These are phyloP conservation scores for Spathaspora boniae DNA, from an alignment of 805 yeast species.

Conservation along the genomic window DNA sequence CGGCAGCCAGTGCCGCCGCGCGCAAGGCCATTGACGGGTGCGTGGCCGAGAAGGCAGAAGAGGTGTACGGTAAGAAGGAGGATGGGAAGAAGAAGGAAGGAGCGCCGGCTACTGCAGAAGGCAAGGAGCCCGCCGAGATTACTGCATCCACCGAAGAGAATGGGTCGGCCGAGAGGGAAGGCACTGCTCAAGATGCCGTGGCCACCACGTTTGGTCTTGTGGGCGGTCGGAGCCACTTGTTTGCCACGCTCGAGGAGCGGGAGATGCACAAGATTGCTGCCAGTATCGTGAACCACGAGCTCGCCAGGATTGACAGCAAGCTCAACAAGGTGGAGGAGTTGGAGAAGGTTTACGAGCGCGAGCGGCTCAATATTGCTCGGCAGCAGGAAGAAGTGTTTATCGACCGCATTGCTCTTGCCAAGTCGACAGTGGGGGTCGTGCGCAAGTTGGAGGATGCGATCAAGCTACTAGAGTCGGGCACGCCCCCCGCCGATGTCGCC, in stretches of 20 bases:
- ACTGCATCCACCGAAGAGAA: conserved; percentile 11
- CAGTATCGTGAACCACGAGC: conserved; percentile 57
- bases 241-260: conserved; percentile 77
- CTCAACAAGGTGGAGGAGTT: conserved; percentile 53
- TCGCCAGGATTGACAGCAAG: conserved; percentile 64
- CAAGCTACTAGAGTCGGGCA: conserved; percentile 11
- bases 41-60: conserved; percentile 35
- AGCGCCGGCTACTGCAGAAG: conserved; percentile 7
- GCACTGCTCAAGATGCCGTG: conserved; percentile 50
- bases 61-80: conserved; percentile 21
- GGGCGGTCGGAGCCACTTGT: conserved; percentile 76
- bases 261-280: conserved; percentile 62
- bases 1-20: conserved; percentile 72
- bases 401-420: conserved; percentile 64
- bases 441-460: conserved; percentile 42
- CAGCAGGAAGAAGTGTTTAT: conserved; percentile 66
- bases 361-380: conserved; percentile 54
- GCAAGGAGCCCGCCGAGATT: conserved; percentile 2
- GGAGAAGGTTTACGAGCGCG: conserved; percentile 64
- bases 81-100: conserved; percentile 9
- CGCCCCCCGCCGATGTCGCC: conserved; percentile 10
- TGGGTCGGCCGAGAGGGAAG: conserved; percentile 10
- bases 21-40: conserved; percentile 46
- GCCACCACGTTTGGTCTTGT: conserved; percentile 69
- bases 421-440: conserved; percentile 50